Conservation (phyloP, 2,329 filamentous ascomycete genomes). For the Colletotrichum nymphaeae region DNA sequence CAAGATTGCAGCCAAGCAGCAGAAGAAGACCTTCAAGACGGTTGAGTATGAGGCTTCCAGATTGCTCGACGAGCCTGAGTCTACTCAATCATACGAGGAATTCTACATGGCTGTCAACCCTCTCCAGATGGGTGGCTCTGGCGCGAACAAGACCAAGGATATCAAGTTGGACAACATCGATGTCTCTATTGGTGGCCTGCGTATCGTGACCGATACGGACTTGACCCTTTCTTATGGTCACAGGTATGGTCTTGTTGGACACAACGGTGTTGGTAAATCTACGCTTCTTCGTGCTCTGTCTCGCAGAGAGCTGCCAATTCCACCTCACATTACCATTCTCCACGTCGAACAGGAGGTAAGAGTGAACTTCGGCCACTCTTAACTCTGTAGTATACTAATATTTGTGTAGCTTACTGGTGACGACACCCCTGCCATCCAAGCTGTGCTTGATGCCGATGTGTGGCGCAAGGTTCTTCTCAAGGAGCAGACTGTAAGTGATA, state of each 20-base stretch:
- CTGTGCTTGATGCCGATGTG: constrained; percentile 95
- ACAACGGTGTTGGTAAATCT: constrained; percentile 99
- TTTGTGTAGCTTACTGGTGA: constrained; percentile 83
- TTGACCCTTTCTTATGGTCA: constrained; percentile 92
- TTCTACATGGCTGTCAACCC: constrained; percentile 99
- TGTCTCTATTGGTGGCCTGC: constrained; percentile 87
- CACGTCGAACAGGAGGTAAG: constrained; percentile 96
- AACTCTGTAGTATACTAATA: constrained; percentile 36
- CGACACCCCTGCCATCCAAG: constrained; percentile 93
- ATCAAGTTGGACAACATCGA: constrained; percentile 98
- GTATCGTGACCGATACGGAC: constrained; percentile 91
- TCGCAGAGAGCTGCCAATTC: constrained; percentile 92
- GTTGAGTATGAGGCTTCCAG: constrained; percentile 97
- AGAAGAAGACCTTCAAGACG: constrained; percentile 97
- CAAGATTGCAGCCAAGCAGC: constrained; percentile 98
- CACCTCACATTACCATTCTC: constrained; percentile 97
- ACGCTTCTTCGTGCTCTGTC: constrained; percentile 94
- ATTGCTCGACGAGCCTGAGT: constrained; percentile 84
- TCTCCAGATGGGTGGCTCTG: constrained; percentile 81
- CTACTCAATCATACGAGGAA: constrained; percentile 94
- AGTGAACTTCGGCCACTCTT: neutral
- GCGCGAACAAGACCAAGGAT: constrained; percentile 93
- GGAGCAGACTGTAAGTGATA: constrained; percentile 79
- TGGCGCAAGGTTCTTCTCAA: constrained; percentile 95
- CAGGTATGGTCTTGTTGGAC: constrained; percentile 95